Percentiles rank a stretch among this genome's conserved stretches.
These are phyloP conservation scores for Lepiota venenata DNA, from an alignment of 768 basidiomycete species.

Conservation along the genomic window DNA sequence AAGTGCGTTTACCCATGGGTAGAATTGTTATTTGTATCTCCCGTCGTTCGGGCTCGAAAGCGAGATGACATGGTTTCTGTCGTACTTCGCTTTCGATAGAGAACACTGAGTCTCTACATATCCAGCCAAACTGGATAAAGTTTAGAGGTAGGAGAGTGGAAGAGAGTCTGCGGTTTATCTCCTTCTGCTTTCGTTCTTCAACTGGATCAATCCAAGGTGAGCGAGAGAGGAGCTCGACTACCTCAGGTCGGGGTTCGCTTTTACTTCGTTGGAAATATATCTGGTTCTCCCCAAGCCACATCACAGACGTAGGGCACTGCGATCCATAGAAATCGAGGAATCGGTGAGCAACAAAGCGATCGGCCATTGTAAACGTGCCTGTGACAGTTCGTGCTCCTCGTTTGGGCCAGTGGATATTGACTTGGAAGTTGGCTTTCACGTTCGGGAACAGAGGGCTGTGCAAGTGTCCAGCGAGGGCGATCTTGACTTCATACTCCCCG, in stretches of 20 bases:
- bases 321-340: slow-evolving; percentile 39
- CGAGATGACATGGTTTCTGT: slow-evolving; percentile 20
- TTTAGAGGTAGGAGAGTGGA: slow-evolving; percentile 25
- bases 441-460: slow-evolving; percentile 38
- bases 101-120: slow-evolving; percentile 50
- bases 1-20: slow-evolving; percentile 14
- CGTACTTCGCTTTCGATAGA: slow-evolving; percentile 42
- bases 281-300: slow-evolving; percentile 24
- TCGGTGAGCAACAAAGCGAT: slow-evolving; percentile 30
- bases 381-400: slow-evolving; percentile 30
- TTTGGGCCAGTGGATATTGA: slow-evolving; percentile 36
- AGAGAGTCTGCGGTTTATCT: slow-evolving; percentile 23
- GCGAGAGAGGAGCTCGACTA: slow-evolving; percentile 33
- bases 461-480: slow-evolving; percentile 38
- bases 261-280: slow-evolving; percentile 30
- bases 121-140: slow-evolving; percentile 55
- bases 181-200: slow-evolving; percentile 29
- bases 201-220: slow-evolving; percentile 39
- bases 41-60: slow-evolving; percentile 38
- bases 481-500: slow-evolving; percentile 25
- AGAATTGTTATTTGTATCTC: slow-evolving; percentile 37
- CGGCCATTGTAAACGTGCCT: slow-evolving; percentile 50
- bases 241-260: slow-evolving; percentile 20
- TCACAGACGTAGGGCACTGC: not conserved
- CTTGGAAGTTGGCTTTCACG: slow-evolving; percentile 47